Base-by-base conservation (phyloP, 2,329 filamentous ascomycete genomes). In the Cercospora beticola region DNA sequence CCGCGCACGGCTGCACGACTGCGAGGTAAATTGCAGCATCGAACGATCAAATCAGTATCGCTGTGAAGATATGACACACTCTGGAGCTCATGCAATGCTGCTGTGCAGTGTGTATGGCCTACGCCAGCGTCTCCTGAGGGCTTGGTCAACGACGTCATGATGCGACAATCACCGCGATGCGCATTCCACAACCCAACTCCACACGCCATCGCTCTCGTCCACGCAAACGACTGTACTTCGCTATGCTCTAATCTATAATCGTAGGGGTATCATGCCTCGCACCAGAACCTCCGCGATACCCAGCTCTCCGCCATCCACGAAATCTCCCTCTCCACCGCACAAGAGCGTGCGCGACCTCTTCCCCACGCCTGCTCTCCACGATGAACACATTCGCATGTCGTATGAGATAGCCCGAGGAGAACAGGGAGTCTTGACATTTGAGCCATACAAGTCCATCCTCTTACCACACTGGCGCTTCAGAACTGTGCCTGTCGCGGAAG, bases 351-450 rank as follows among this genome's bases (percentile, higher is more conserved):
- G 10, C 33, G 28, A 63, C n/a, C 49, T 40, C 49, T 70, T 75
- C 54, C 74, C 76, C 23, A 75, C 74, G 5, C 76, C 77, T 0
- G 68, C 76, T 57, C 62, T 77, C 2, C 14, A 54, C 33, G 68
- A 75, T 49, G 76, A 78, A 71, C 67, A 76, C 10, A 78, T 83
- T 40, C 80, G 81, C 60, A 83, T 85, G 81, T 78, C 79, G 71
- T 89, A 89, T 78, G 82, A 82, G 68, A 87, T 89, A 70, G 86
- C 81, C 14, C 86, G 86, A 54, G 87, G 87, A 68, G 87, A 90
- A 76, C 84, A 85, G 76, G 86, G 86, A 64, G 88, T 89, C 9
- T 78, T 90, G 33, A 87, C 86, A 1, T 88, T 86, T 73, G 87
- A 89, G 73, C 88, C 87, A 0, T 90, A 90, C 80, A 89, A 89